Evolutionary conservation across 495 filamentous ascomycete species (phyloP), one percentile per base, ranked within the genome.

Genomic region (Chlorociboria aeruginascens): DNA sequence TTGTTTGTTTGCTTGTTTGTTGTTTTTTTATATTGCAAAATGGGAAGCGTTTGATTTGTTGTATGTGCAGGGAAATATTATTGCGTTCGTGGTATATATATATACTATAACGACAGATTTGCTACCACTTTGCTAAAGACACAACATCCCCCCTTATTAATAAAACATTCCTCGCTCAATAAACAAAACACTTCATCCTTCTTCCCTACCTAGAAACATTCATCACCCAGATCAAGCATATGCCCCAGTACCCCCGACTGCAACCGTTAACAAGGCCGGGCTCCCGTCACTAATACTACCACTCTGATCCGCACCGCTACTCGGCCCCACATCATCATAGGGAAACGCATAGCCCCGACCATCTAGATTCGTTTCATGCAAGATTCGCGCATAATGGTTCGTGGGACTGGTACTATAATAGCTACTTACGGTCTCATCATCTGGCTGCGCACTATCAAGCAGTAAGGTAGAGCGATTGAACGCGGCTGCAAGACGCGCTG

Each of bases 271-370:
- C 12, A 44, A 17, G 1, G 8, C 12, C 7, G 42, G 42, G 33
- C 42, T 44, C 12, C 42, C 42, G 45, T 55, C 48, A 41, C 30
- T 38, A 2, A 58, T 48, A 43, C 31, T 42, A 6, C 84, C 84
- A 29, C 72, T 74, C 52, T 82, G 78, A 63, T 86, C 79, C 11
- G 58, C 52, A 0, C 70, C 75, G 45, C 69, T 72, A 17, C 63
- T 63, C 1, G 81, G 73, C 25, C 71, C 70, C 1, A 87, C 84
- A 61, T 89, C 84, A 56, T 89, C 63, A 56, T 86, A 89, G 0
- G 84, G 82, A 54, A 87, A 87, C 3, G 81, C 79, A 66, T 88
- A 89, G 1, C 84, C 84, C 11, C 71, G 63, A 2, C 72, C 67
- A 62, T 82, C 81, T 7, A 75, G 49, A 52, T 78, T 81, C 31